phyloP scores from a whole-genome alignment of 202 grass and related monocot genomes.

The Cymbopogon flexuosus region DNA sequence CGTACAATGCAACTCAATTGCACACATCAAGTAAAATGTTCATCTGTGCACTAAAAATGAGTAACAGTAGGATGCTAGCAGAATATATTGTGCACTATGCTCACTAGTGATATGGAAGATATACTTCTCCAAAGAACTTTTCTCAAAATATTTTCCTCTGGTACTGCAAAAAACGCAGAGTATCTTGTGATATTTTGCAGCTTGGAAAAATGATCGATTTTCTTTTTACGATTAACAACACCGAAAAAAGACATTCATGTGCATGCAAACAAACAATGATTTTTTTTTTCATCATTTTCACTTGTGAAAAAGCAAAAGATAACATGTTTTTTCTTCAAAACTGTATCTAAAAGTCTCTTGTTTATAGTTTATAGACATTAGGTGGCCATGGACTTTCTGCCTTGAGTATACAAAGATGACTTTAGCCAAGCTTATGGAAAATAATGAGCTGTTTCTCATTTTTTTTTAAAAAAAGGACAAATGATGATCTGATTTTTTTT shows the following conservation, averaged over 20 bases:
- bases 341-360: background rate
- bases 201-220: background rate
- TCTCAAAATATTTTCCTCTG: background rate
- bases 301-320: background rate
- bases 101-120: background rate
- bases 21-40: background rate
- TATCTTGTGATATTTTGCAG: background rate
- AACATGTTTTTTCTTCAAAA: background rate
- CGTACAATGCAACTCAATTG: background rate
- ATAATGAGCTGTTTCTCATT: background rate
- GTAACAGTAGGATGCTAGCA: background rate
- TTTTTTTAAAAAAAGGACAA: background rate
- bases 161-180: background rate
- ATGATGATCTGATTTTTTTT: background rate
- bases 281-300: background rate
- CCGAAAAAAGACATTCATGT: background rate
- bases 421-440: background rate
- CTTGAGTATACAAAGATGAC: background rate
- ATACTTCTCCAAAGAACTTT: background rate
- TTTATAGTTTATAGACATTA: background rate
- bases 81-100: background rate
- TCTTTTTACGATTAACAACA: background rate
- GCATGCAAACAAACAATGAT: background rate
- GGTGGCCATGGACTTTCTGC: background rate
- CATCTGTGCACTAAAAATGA: background rate